phyloP scores from a whole-genome alignment of 2,329 filamentous ascomycete species.

The Pseudogymnoascus sp. region DNA sequence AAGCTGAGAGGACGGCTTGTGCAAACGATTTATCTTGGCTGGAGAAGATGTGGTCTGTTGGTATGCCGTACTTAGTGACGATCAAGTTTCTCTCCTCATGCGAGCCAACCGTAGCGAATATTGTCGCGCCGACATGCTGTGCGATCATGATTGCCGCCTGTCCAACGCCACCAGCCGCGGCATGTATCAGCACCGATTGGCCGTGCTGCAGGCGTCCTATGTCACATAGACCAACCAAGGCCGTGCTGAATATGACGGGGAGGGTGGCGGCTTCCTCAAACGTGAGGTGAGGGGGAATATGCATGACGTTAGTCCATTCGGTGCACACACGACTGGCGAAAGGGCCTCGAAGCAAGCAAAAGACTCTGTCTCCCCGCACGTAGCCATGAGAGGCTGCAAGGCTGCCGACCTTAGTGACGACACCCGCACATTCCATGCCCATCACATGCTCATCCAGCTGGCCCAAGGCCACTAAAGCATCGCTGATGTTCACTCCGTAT shows the following conservation, averaged over 20 bases:
- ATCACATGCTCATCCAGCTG: neutral
- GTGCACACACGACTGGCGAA: conserved; percentile 10
- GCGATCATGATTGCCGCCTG: conserved; percentile 25
- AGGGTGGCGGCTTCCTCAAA: conserved; percentile 34
- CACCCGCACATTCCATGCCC: neutral
- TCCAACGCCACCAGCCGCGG: conserved; percentile 10
- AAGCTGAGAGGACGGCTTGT: conserved; percentile 24
- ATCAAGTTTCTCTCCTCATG: neutral
- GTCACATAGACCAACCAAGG: conserved; percentile 36
- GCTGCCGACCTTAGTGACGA: neutral
- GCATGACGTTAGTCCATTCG: conserved; percentile 2
- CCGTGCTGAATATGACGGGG: conserved; percentile 35
- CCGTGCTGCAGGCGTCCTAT: conserved; percentile 32
- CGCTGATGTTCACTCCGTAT: neutral
- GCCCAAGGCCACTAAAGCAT: neutral
- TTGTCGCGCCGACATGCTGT: conserved; percentile 25
- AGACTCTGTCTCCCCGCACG: conserved; percentile 28
- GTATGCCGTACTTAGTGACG: neutral
- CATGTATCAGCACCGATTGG: no score
- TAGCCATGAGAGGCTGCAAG: conserved; percentile 17
- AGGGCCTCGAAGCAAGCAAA: neutral
- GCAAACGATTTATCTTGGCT: conserved; percentile 31
- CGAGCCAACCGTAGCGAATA: conserved; percentile 35
- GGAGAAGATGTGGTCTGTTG: neutral
- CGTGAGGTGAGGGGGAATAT: conserved; percentile 32